These are phyloP conservation scores for Pogostemon cablin DNA, from an alignment of 257 asterid genomes.

Conservation along the genomic window DNA sequence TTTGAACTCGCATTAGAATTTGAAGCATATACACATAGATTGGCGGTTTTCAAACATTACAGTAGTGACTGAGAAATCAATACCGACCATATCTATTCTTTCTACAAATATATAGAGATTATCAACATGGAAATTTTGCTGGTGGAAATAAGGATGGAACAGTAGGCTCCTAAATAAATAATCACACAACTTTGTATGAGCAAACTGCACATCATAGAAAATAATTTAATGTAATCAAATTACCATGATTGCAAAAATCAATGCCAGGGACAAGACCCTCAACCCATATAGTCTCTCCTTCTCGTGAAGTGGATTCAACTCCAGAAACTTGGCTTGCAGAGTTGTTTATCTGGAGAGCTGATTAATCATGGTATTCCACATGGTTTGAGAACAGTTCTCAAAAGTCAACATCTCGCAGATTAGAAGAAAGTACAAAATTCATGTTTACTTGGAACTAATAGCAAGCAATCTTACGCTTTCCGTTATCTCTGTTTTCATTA, in stretches of 20 bases:
- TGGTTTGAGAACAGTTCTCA: slow-evolving; percentile 16
- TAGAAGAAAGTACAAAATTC: slow-evolving; percentile 13
- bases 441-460: slow-evolving; percentile 22
- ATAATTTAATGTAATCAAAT: slow-evolving; percentile 15
- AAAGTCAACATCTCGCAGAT: slow-evolving; percentile 16
- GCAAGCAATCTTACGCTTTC: slow-evolving; percentile 44
- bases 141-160: background rate
- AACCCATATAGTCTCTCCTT: slow-evolving; percentile 65
- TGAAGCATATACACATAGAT: background rate
- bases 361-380: slow-evolving; percentile 26
- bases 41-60: background rate
- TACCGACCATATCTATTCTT: too few species aligned
- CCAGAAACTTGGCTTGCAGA: slow-evolving; percentile 50
- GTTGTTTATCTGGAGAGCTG: slow-evolving; percentile 39
- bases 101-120: too few species aligned
- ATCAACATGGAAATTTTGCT: too few species aligned
- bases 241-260: slow-evolving; percentile 99
- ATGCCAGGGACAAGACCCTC: slow-evolving; percentile 99
- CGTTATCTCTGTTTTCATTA: slow-evolving; percentile 49
- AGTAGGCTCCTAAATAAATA: background rate
- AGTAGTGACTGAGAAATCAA: too few species aligned
- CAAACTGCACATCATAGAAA: slow-evolving; percentile 17
- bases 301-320: slow-evolving; percentile 43
- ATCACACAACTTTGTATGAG: slow-evolving; percentile 2
- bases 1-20: too few species aligned